A percentile compares a stretch with the other conserved stretches of the same genome.
Conservation (phyloP, 1,284 basidiomycete species). For the Sporisorium graminicola region DNA sequence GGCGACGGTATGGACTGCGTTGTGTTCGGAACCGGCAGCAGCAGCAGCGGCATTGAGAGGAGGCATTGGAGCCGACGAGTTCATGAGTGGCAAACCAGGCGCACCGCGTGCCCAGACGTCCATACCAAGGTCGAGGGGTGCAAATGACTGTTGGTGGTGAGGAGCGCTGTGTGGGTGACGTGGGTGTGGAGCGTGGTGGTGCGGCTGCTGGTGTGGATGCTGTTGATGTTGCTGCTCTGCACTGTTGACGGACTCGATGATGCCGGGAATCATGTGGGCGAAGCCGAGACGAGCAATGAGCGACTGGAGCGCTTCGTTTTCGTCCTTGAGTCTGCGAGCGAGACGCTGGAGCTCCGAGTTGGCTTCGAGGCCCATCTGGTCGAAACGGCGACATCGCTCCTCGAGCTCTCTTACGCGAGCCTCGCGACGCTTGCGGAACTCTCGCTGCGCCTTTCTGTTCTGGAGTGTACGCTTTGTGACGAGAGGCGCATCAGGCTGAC, state of each 20-base stretch:
- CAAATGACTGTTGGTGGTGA: slow-evolving; percentile 34
- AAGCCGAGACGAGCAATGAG: slow-evolving; percentile 61
- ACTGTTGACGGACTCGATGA: slow-evolving; percentile 48
- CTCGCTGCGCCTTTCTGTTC: slow-evolving; percentile 64
- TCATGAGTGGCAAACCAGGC: slow-evolving; percentile 13
- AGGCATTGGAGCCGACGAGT: slow-evolving; percentile 20
- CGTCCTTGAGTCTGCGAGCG: slow-evolving; percentile 59
- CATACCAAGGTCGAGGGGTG: slow-evolving; percentile 45
- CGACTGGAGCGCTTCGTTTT: slow-evolving; percentile 63
- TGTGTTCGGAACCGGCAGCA: slow-evolving; percentile 1
- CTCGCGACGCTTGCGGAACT: slow-evolving; percentile 65
- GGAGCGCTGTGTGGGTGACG: slow-evolving; percentile 25
- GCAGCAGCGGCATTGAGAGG: slow-evolving; percentile 7
- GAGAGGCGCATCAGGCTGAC: slow-evolving; percentile 50
- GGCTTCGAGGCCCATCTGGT: slow-evolving; percentile 66
- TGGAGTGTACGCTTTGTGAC: slow-evolving; percentile 64
- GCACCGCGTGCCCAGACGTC: slow-evolving; percentile 35
- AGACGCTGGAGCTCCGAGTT: slow-evolving; percentile 62
- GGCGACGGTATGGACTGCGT: not conserved
- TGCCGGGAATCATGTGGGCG: slow-evolving; percentile 53
- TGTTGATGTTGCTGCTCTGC: slow-evolving; percentile 11
- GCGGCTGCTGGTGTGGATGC: slow-evolving; percentile 2
- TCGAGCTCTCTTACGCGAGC: slow-evolving; percentile 63
- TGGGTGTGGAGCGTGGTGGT: slow-evolving; percentile 29
- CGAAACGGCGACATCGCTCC: slow-evolving; percentile 62